Evolutionary conservation across 805 yeast species (phyloP).

Genomic region (Kockiozyma suomiensis): DNA sequence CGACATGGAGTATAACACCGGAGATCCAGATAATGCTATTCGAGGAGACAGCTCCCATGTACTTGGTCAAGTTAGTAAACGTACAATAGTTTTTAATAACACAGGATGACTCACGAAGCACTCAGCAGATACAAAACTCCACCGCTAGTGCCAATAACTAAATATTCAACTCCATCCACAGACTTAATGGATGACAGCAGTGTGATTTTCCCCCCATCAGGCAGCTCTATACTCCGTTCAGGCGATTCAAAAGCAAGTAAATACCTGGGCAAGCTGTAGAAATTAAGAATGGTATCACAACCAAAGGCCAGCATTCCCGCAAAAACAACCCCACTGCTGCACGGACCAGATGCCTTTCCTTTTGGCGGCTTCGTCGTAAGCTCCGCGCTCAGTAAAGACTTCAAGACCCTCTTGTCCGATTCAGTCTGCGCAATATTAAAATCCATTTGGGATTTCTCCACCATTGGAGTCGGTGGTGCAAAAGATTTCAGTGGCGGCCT

Average conservation of each 20-base stretch:
- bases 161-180: conserved; percentile 11
- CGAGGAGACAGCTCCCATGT: conserved; percentile 22
- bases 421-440: not conserved
- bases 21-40: conserved; percentile 29
- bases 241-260: conserved; percentile 29
- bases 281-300: conserved; percentile 19
- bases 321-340: conserved; percentile 26
- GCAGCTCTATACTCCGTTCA: conserved; percentile 20
- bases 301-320: conserved; percentile 28
- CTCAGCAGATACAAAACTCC: conserved; percentile 24
- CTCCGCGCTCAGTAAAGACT: not conserved
- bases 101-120: not conserved
- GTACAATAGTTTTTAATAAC: not conserved
- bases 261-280: conserved; percentile 25
- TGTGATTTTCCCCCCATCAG: conserved; percentile 23
- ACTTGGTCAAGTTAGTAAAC: not conserved
- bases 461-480: conserved; percentile 2
- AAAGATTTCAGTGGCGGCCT: conserved; percentile 9
- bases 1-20: conserved; percentile 24
- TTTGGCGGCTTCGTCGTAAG: not conserved
- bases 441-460: not conserved
- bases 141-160: conserved; percentile 24
- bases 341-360: conserved; percentile 24
- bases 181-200: conserved; percentile 6
- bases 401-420: not conserved